phyloP scores from a whole-genome alignment of 2,329 filamentous ascomycete genomes.

The Arthroderma sp. region DNA sequence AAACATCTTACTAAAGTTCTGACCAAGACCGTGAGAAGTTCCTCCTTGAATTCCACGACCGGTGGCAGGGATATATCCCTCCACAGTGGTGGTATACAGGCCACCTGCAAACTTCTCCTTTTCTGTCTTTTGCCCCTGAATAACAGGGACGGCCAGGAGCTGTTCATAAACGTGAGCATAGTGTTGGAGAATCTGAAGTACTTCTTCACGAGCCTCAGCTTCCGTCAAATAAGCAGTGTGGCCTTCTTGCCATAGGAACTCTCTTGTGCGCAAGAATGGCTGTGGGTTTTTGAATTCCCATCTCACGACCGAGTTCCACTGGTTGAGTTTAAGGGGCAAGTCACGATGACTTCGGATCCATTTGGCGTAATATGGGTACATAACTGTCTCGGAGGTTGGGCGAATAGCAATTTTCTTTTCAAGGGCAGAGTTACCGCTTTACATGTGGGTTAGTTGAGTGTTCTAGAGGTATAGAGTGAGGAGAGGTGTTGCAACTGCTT shows the following conservation, averaged over 20 bases:
- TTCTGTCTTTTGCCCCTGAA: slow-evolving; percentile 88
- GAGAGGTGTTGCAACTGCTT: slow-evolving; percentile 14
- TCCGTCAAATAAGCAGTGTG: slow-evolving; percentile 86
- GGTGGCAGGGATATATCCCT: slow-evolving; percentile 92
- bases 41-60: slow-evolving; percentile 93
- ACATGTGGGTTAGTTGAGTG: slow-evolving; percentile 18
- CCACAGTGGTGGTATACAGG: slow-evolving; percentile 91
- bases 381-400: slow-evolving; percentile 63
- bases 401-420: slow-evolving; percentile 65
- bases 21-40: slow-evolving; percentile 86
- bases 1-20: slow-evolving; percentile 99
- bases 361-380: slow-evolving; percentile 93
- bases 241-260: slow-evolving; percentile 97
- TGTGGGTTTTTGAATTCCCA: slow-evolving; percentile 94
- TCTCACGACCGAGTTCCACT: slow-evolving; percentile 91
- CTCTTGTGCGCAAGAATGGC: slow-evolving; percentile 77
- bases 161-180: slow-evolving; percentile 90
- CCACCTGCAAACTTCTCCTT: slow-evolving; percentile 98
- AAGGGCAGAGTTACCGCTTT: slow-evolving; percentile 77
- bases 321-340: slow-evolving; percentile 84
- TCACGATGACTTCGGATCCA: slow-evolving; percentile 97
- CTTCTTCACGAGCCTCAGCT: slow-evolving; percentile 68
- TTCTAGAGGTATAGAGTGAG: not conserved
- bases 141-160: slow-evolving; percentile 84
- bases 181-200: slow-evolving; percentile 81